Base-by-base conservation (phyloP, 257 asterid genomes). In the Nicotiana benthamiana region DNA sequence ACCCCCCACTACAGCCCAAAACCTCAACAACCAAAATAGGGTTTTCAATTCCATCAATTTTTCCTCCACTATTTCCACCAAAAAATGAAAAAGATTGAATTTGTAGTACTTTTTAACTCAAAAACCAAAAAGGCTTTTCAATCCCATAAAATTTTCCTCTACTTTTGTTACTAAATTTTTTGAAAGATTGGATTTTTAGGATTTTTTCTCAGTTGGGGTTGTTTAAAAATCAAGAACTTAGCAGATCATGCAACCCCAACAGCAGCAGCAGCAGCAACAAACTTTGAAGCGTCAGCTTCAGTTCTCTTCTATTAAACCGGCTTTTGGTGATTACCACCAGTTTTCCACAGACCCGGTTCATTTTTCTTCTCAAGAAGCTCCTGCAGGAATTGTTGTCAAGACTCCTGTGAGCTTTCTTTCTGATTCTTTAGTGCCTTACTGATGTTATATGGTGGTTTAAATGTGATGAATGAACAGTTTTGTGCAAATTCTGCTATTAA, bases 301-400 rank as follows among this genome's bases (percentile, higher is more conserved):
- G 43, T 90, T 90, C 83, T 83, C 93, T 79, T 86, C 94, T 36
- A 80, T 82, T 88, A 90, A 89, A 86, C 96, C 95, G 72, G 94
- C 93, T 30, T 91, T 88, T 80, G 94, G 93, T 6, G 97, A 89
- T 85, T 89, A 92, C 87, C 97, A 91, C 82, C 93, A 83, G 85
- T 90, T 93, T 86, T 83, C 90, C 77, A 87, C 85, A 67, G 90
- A 85, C 79, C 59, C 90, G 43, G 84, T 63, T 30, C 86, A 76
- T 66, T 85, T 53, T 81, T 32, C 83, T 9, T 82, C 84, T 83
- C 92, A 82, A 59, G 90, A 90, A 76, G 86, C 90, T 16, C 90
- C 94, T 82, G 48, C 12, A 40, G 85, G 88, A 82, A 80, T 95
- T 64, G 88, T 90, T 11, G 91, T 91, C 28, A 92, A 86, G 86